Base-by-base conservation (phyloP, 1,284 basidiomycete genomes). In the Tilletia setariae region DNA sequence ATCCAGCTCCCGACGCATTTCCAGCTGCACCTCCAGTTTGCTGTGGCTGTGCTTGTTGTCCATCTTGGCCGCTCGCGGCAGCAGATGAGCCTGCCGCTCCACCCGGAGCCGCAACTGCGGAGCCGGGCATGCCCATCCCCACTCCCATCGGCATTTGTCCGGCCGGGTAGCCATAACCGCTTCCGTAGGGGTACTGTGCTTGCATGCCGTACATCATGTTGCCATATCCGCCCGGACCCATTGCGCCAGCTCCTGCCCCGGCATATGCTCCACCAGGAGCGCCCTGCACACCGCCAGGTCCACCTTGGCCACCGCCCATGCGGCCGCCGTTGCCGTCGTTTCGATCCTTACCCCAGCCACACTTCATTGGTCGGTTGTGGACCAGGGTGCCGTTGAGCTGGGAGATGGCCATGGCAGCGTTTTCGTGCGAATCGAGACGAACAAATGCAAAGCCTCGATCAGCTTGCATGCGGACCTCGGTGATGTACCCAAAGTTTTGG, bases 391-490 rank as follows among this genome's bases (percentile, higher is more conserved):
- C 94, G 83, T 94, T 92, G 66, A 98, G 86, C 80, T 95, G 91
- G 72, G 94, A 90, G 79, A 98, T 98, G 32, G 95, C 95, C 88
- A 93, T 90, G 13, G 95, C 94, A 65, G 95, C 95, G 81, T 96
- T 93, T 83, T 96, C 93, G 83, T 98, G 95, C 59, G 92, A 93
- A 84, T 97, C 94, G 68, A 98, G 88, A 85, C 97, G 98, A 82
- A 98, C 93, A 81, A 98, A 98, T 0, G 95, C 95, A 83, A 98
- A 98, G 40, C 95, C 95, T 70, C 94, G 90, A 85, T 98, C 95
- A 68, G 94, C 89, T 84, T 75, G 73, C 92, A 98, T 94, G 74
- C 95, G 90, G 82, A 98, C 94, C 85, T 98, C 95, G 74, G 93
- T 93, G 65, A 98, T 90, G 84, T 96, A 96, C 65, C 96, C 95